Evolutionary conservation across 208 protist species (phyloP).

Genomic region (Naegleria fowleri): DNA sequence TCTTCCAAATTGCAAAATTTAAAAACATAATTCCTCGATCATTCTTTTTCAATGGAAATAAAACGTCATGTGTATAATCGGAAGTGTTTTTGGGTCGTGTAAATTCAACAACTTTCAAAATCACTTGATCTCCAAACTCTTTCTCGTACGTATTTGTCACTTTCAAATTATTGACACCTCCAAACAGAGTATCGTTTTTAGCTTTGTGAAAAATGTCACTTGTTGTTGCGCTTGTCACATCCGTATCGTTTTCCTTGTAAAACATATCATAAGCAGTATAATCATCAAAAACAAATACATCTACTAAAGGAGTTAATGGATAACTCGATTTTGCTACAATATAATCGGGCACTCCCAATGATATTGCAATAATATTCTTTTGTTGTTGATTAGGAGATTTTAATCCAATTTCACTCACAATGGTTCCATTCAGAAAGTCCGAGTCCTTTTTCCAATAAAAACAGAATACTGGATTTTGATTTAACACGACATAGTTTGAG

Average conservation of each 20-base stretch:
- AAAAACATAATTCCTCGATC: neutral
- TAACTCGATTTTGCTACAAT: neutral
- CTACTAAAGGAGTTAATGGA: neutral
- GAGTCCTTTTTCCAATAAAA: neutral
- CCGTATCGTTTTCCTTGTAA: neutral
- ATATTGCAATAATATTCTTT: neutral
- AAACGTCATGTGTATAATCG: neutral
- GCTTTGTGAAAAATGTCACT: neutral
- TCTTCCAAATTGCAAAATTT: neutral
- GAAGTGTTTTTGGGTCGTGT: neutral
- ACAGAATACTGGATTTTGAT: neutral
- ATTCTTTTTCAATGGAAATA: neutral
- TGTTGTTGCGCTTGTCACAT: neutral
- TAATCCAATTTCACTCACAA: neutral
- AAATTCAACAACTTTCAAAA: neutral
- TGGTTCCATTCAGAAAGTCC: neutral
- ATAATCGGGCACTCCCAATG: neutral
- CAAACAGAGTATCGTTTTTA: neutral
- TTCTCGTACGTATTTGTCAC: neutral
- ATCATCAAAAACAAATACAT: neutral
- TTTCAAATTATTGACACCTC: neutral
- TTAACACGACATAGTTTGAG: neutral
- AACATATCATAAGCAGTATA: neutral
- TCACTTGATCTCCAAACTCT: neutral
- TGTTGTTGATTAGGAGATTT: neutral